These are phyloP conservation scores for Pilaira anomala DNA, from an alignment of 192 early-diverging fungal genomes.

Conservation along the genomic window DNA sequence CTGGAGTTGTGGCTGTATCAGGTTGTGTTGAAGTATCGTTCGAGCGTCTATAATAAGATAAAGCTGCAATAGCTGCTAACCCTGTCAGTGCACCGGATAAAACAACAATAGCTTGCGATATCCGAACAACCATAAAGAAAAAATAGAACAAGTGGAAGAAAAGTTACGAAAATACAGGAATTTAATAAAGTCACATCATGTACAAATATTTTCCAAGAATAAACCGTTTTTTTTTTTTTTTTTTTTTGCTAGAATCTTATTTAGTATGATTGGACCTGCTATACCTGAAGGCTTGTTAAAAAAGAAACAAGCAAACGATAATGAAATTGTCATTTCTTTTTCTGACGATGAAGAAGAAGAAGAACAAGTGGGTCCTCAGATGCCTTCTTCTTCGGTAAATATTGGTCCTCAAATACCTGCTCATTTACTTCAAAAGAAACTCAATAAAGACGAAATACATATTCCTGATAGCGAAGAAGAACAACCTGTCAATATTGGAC, in stretches of 20 bases:
- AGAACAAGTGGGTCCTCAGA: background rate
- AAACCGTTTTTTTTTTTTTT: no score
- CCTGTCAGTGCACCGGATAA: constrained; percentile 20
- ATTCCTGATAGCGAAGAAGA: background rate
- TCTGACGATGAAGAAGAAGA: constrained; percentile 12
- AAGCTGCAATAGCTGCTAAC: constrained; percentile 6
- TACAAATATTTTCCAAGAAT: no score
- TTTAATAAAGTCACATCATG: no score
- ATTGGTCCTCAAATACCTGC: constrained; percentile 18
- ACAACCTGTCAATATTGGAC: background rate
- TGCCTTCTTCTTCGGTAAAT: background rate
- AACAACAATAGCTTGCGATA: constrained; percentile 9
- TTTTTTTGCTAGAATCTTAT: background rate
- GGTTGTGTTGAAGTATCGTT: background rate
- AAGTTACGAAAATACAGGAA: no score
- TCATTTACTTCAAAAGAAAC: constrained; percentile 15
- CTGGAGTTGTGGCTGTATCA: background rate
- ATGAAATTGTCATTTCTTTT: constrained; percentile 10
- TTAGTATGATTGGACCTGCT: background rate
- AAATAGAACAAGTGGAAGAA: no score
- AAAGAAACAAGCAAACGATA: background rate
- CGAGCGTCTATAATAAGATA: constrained; percentile 5
- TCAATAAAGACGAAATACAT: background rate
- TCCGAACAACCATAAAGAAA: background rate
- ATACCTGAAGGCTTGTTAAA: background rate